Percentiles rank a stretch among this genome's conserved stretches.
phyloP scores from a whole-genome alignment of 129 eudicot genomes.

The Artemisia tridentata region DNA sequence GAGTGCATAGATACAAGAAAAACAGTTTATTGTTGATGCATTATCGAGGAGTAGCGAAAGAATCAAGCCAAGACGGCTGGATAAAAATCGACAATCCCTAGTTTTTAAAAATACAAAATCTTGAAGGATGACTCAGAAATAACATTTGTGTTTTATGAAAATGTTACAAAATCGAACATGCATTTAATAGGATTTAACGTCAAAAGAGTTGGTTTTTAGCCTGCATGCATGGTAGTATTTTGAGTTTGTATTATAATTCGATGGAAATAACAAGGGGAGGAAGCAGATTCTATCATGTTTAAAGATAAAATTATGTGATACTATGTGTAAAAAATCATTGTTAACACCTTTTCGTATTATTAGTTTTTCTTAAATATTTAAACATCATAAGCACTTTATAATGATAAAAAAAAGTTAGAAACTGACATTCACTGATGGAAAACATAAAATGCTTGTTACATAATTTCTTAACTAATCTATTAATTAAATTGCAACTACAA shows the following conservation, averaged over 20 bases:
- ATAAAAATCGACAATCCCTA: conserved; percentile 7
- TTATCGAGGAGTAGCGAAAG: conserved; percentile 34
- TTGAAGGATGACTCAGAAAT: conserved; percentile 19
- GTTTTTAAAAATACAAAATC: conserved; percentile 2
- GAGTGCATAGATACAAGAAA: conserved; percentile 6
- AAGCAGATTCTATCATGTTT: conserved; percentile 5
- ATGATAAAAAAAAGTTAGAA: too few species aligned
- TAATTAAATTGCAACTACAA: too few species aligned
- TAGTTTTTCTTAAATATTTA: too few species aligned
- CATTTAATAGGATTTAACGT: conserved; percentile 33
- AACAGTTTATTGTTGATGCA: conserved; percentile 10
- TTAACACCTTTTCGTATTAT: too few species aligned
- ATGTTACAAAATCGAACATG: conserved; percentile 22
- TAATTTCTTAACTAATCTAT: too few species aligned
- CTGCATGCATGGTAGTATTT: conserved; percentile 16
- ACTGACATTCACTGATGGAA: too few species aligned
- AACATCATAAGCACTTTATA: too few species aligned
- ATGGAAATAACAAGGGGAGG: conserved; percentile 29
- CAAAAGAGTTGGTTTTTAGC: conserved; percentile 25
- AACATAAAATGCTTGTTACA: too few species aligned
- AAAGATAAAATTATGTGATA: not conserved
- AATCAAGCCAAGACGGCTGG: conserved; percentile 22
- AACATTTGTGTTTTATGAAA: conserved; percentile 9
- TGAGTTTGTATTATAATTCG: conserved; percentile 31
- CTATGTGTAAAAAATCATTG: too few species aligned